Percentiles rank a stretch among this genome's conserved stretches.
phyloP scores from a whole-genome alignment of 2,329 filamentous ascomycete species.

The Davidsoniella virescens region DNA sequence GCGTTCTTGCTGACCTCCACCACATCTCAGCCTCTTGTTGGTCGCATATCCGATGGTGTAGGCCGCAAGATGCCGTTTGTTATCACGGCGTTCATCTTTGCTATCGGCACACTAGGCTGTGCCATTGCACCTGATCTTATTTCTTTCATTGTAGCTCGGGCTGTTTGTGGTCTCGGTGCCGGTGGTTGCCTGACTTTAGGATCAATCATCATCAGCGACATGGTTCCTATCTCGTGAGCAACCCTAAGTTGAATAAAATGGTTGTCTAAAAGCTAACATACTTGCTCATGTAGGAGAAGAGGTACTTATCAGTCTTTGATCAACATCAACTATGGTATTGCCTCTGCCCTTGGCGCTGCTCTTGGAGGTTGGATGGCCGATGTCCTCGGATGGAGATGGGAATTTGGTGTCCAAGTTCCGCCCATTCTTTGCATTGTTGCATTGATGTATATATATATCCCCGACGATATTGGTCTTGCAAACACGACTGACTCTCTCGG shows the following conservation, averaged over 20 bases:
- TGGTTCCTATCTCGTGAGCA: slow-evolving; percentile 53
- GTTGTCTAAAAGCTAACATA: not conserved
- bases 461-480: slow-evolving; percentile 34
- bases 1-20: slow-evolving; percentile 64
- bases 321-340: slow-evolving; percentile 47
- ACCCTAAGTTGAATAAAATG: not conserved
- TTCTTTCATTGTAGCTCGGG: slow-evolving; percentile 54
- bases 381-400: slow-evolving; percentile 56
- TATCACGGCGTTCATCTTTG: slow-evolving; percentile 44
- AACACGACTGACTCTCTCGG: slow-evolving; percentile 27
- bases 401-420: slow-evolving; percentile 47
- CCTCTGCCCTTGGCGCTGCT: slow-evolving; percentile 45
- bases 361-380: slow-evolving; percentile 56
- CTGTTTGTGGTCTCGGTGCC: slow-evolving; percentile 56
- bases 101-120: slow-evolving; percentile 51
- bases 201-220: slow-evolving; percentile 54
- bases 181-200: slow-evolving; percentile 55
- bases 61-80: slow-evolving; percentile 54
- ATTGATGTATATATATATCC: slow-evolving; percentile 32
- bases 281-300: slow-evolving; percentile 25
- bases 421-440: slow-evolving; percentile 30
- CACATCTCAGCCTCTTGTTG: slow-evolving; percentile 58
- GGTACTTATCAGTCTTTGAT: slow-evolving; percentile 58
- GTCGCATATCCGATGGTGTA: slow-evolving; percentile 56
- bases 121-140: slow-evolving; percentile 48